Percentiles rank a stretch among this genome's conserved stretches.
phyloP scores from a whole-genome alignment of 108 stramenopile species.

The Fistulifera solaris region DNA sequence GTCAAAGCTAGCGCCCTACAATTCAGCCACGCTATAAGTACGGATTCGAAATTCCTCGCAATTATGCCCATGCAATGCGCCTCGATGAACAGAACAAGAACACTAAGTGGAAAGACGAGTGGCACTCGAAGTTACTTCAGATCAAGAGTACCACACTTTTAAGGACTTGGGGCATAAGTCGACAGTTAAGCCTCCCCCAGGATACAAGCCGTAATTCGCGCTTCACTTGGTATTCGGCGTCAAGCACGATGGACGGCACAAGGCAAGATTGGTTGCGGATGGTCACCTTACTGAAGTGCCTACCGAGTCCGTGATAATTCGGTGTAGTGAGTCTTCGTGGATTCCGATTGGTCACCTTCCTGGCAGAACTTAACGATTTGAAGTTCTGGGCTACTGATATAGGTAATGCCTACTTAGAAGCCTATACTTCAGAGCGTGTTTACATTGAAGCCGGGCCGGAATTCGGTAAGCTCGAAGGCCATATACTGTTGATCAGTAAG shows the following conservation, averaged over 20 bases:
- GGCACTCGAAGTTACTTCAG: not conserved
- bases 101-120: conserved; percentile 2
- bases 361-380: conserved; percentile 26
- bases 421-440: conserved; percentile 20
- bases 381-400: conserved; percentile 19
- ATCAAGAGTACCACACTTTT: too few species aligned
- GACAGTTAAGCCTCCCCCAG: conserved; percentile 11
- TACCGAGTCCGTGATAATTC: conserved; percentile 14
- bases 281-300: conserved; percentile 19
- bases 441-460: conserved; percentile 37
- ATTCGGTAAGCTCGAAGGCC: conserved; percentile 24
- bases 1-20: not conserved
- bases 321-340: conserved; percentile 20
- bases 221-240: conserved; percentile 15
- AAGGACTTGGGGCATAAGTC: too few species aligned
- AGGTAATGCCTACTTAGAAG: conserved; percentile 18
- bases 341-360: conserved; percentile 12
- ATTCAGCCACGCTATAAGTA: not conserved
- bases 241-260: conserved; percentile 24
- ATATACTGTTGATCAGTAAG: conserved; percentile 15
- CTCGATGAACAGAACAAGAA: not conserved
- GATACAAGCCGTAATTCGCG: conserved; percentile 15
- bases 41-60: not conserved
- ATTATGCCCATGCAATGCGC: not conserved
- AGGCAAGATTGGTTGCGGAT: conserved; percentile 20